Evolutionary conservation across 257 asterid species (phyloP).

Genomic region (Nicotiana sylvestris): DNA sequence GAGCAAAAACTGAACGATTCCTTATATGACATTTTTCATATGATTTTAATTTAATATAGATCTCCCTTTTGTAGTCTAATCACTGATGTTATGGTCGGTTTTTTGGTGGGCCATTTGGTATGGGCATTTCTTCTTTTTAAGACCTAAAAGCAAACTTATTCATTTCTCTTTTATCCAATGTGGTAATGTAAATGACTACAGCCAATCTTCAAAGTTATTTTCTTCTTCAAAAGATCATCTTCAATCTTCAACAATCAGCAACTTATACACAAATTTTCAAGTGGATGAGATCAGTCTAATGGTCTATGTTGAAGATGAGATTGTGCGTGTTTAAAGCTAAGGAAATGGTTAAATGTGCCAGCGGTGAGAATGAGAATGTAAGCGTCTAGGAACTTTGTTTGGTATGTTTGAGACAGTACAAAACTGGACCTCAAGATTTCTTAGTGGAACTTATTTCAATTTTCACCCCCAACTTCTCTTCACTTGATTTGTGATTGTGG

Average conservation of each 20-base stretch:
- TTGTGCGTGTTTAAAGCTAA: background rate
- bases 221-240: background rate
- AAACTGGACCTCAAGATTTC: background rate
- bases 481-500: background rate
- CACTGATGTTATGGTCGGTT: constrained; percentile 12
- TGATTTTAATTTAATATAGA: background rate
- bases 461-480: background rate
- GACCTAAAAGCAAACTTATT: background rate
- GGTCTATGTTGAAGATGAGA: background rate
- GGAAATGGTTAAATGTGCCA: background rate
- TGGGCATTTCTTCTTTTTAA: constrained; percentile 7
- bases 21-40: constrained; percentile 6
- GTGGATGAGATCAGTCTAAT: background rate
- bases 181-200: background rate
- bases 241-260: background rate
- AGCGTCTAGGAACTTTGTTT: background rate
- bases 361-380: background rate
- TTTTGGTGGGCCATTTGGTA: constrained; percentile 1
- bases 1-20: background rate
- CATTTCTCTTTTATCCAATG: background rate
- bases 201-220: background rate
- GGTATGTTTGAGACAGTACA: background rate
- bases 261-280: background rate
- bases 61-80: background rate
- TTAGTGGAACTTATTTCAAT: background rate